phyloP scores from a whole-genome alignment of 2,329 filamentous ascomycete genomes.

The Fusarium albidum region DNA sequence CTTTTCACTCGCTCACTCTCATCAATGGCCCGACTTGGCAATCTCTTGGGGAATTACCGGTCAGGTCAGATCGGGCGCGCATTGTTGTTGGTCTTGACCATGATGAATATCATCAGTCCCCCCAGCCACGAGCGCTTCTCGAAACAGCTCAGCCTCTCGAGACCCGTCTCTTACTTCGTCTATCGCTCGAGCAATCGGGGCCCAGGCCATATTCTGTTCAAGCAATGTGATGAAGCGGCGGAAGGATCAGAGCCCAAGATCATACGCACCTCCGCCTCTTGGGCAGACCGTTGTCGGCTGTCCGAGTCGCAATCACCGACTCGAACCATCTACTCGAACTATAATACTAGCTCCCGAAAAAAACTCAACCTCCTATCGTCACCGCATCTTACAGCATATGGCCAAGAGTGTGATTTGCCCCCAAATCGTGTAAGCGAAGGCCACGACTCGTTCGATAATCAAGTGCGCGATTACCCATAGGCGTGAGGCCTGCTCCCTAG shows the following conservation, averaged over 20 bases:
- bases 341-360: slow-evolving; percentile 14
- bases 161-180: slow-evolving; percentile 10
- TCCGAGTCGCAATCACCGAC: slow-evolving; percentile 9
- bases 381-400: slow-evolving; percentile 20
- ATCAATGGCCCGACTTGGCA: background rate
- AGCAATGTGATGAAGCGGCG: slow-evolving; percentile 11
- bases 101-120: background rate
- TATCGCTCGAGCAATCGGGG: slow-evolving; percentile 12
- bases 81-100: too few species aligned
- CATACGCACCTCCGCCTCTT: slow-evolving; percentile 6
- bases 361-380: slow-evolving; percentile 14
- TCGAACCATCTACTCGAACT: slow-evolving; percentile 16
- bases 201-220: slow-evolving; percentile 5
- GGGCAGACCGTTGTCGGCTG: background rate
- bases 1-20: background rate
- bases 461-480: slow-evolving; percentile 29
- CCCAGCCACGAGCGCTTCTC: slow-evolving; percentile 24
- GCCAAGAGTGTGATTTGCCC: slow-evolving; percentile 28
- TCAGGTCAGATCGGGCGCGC: background rate
- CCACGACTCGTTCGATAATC: slow-evolving; percentile 35
- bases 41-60: background rate
- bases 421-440: slow-evolving; percentile 25
- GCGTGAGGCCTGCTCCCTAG: slow-evolving; percentile 27
- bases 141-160: slow-evolving; percentile 21
- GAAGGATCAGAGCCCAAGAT: too few species aligned